Percentiles rank a stretch among this genome's conserved stretches.
Conservation (phyloP, 225 moss, liverwort and hornwort species). For the Marchantia paleacea region DNA sequence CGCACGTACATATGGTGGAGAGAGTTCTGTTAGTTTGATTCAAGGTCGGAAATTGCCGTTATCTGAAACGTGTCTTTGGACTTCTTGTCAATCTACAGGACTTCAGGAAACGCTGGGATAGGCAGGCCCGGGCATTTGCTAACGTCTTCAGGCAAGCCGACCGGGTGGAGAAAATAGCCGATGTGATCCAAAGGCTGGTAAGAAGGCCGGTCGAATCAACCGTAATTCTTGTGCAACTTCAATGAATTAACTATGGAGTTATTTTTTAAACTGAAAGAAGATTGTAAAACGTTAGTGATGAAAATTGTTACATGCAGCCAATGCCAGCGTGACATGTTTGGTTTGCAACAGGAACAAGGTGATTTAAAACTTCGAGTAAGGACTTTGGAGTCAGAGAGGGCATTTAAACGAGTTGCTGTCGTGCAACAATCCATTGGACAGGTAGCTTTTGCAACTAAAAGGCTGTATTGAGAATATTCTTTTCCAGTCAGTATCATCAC, state of each 20-base stretch:
- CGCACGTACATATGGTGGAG: too few relatives aligned
- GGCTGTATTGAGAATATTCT: too few relatives aligned
- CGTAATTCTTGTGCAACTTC: not conserved
- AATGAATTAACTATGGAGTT: too few relatives aligned
- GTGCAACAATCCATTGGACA: constrained; percentile 93
- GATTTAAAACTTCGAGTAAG: constrained; percentile 94
- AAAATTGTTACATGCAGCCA: not conserved
- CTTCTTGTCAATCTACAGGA: constrained; percentile 40
- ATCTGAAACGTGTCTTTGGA: not conserved
- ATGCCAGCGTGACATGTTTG: not conserved
- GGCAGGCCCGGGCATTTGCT: constrained; percentile 80
- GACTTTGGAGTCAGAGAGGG: constrained; percentile 91
- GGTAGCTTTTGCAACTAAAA: constrained; percentile 35
- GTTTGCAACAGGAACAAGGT: constrained; percentile 77
- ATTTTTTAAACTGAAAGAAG: too few relatives aligned
- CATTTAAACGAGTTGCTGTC: constrained; percentile 79
- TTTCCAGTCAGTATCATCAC: not conserved
- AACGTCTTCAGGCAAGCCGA: constrained; percentile 86
- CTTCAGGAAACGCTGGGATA: constrained; percentile 76
- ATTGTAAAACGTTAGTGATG: not conserved
- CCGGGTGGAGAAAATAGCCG: constrained; percentile 87
- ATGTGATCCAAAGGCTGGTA: constrained; percentile 82
- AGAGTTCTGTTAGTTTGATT: not conserved
- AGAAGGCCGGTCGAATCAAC: constrained; percentile 27
- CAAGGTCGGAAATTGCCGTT: not conserved